Percentiles rank a stretch among this genome's conserved stretches.
phyloP scores from a whole-genome alignment of 2,329 filamentous ascomycete species.

The Alternaria conjuncta region DNA sequence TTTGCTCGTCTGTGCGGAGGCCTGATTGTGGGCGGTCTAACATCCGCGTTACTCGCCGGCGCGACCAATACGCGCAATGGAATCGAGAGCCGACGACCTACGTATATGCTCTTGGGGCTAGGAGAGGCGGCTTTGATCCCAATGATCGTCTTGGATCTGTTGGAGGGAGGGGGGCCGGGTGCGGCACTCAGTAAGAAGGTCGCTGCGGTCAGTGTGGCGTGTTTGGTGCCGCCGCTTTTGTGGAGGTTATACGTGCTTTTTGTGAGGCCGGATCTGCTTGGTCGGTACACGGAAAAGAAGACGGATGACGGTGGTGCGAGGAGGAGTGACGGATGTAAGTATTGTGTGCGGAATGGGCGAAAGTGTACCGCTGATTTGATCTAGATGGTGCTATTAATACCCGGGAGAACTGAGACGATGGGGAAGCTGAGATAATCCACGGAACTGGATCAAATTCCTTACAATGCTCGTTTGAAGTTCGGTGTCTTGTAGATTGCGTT shows the following conservation, averaged over 20 bases:
- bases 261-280: constrained; percentile 30
- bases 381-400: constrained; percentile 9
- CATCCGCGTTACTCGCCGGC: constrained; percentile 29
- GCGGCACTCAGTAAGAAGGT: constrained; percentile 29
- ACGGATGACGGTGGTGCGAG: neutral
- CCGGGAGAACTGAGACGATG: neutral
- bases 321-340: constrained; percentile 9
- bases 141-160: constrained; percentile 24
- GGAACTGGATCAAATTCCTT: neutral
- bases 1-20: constrained; percentile 34
- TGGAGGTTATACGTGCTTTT: constrained; percentile 35
- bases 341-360: neutral
- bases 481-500: neutral
- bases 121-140: constrained; percentile 32
- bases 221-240: constrained; percentile 26
- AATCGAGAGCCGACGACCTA: constrained; percentile 30
- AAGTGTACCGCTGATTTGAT: neutral
- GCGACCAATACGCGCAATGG: constrained; percentile 33
- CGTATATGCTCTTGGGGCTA: constrained; percentile 29
- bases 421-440: neutral
- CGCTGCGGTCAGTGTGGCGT: constrained; percentile 21
- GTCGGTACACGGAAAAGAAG: constrained; percentile 23
- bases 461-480: neutral
- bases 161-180: constrained; percentile 18
- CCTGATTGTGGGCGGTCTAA: constrained; percentile 31